Conservation (phyloP, 1,284 basidiomycete species). For the Papiliotrema laurentii region DNA sequence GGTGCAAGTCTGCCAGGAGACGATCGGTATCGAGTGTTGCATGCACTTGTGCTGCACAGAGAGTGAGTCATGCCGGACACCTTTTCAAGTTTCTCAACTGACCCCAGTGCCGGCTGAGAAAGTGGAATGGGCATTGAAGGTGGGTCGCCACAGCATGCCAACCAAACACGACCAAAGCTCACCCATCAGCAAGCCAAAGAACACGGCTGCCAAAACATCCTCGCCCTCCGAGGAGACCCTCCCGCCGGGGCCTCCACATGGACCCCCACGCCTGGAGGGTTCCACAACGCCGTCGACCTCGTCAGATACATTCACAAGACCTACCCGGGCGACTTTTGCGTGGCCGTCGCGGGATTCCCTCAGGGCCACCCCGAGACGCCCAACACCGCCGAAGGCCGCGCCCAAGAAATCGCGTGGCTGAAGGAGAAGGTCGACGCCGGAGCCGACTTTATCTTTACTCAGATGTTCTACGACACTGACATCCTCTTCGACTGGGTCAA, state of each 20-base stretch:
- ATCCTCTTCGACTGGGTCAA: slow-evolving; percentile 81
- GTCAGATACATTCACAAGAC: slow-evolving; percentile 75
- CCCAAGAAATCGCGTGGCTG: slow-evolving; percentile 75
- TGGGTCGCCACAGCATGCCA: too few species aligned
- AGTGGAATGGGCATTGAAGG: slow-evolving; percentile 80
- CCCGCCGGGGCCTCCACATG: slow-evolving; percentile 82
- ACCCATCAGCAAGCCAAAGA: slow-evolving; percentile 73
- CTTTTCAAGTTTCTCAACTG: background rate
- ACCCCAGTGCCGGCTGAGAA: slow-evolving; percentile 74
- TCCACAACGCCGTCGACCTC: slow-evolving; percentile 84
- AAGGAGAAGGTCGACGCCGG: slow-evolving; percentile 92
- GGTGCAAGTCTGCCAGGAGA: slow-evolving; percentile 88
- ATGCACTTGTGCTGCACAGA: slow-evolving; percentile 99
- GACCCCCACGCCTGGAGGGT: slow-evolving; percentile 84
- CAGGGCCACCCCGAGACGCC: slow-evolving; percentile 64
- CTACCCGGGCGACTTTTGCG: slow-evolving; percentile 88
- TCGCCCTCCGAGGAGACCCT: slow-evolving; percentile 92
- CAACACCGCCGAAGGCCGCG: slow-evolving; percentile 38
- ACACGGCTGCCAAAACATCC: slow-evolving; percentile 88
- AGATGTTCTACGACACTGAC: slow-evolving; percentile 93
- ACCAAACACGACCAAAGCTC: slow-evolving; percentile 6
- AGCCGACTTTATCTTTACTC: slow-evolving; percentile 92
- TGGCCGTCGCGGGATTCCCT: slow-evolving; percentile 89
- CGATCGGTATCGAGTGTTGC: slow-evolving; percentile 92
- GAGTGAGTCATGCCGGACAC: slow-evolving; percentile 48